Evolutionary conservation across 2,329 filamentous ascomycete species (phyloP).

Genomic region (Biscogniauxia sp.): DNA sequence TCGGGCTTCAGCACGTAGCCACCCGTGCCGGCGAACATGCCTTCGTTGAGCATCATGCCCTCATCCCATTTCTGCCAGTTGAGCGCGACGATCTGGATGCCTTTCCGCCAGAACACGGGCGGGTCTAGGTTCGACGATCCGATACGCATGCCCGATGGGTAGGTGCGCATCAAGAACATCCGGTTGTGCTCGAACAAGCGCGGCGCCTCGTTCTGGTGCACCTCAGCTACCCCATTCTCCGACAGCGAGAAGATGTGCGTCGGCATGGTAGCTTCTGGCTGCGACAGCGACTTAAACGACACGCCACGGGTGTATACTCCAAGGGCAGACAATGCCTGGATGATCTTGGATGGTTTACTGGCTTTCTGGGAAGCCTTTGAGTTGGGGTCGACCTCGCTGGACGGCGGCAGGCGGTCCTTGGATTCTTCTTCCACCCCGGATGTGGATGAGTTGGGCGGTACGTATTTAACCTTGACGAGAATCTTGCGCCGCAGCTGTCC

Average conservation of each 20-base stretch:
- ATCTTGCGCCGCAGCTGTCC: constrained; percentile 73
- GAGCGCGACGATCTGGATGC: constrained; percentile 85
- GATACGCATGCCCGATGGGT: constrained; percentile 79
- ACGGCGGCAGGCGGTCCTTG: constrained; percentile 26
- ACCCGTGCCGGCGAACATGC: constrained; percentile 80
- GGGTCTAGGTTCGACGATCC: constrained; percentile 86
- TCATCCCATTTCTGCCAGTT: constrained; percentile 93
- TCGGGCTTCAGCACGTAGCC: constrained; percentile 85
- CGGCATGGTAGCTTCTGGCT: constrained; percentile 66
- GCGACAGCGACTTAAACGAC: constrained; percentile 74
- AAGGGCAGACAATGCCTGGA: constrained; percentile 69
- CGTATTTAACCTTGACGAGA: constrained; percentile 77
- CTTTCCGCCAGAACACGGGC: constrained; percentile 79
- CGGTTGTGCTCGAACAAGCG: constrained; percentile 78
- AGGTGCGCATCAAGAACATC: constrained; percentile 80
- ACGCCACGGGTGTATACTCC: constrained; percentile 83
- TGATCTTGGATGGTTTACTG: constrained; percentile 61
- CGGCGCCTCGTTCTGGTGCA: constrained; percentile 47
- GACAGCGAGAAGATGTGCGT: constrained; percentile 68
- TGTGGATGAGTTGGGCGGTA: constrained; percentile 38
- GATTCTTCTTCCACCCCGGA: constrained; percentile 29
- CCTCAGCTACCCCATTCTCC: constrained; percentile 62
- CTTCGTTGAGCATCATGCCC: constrained; percentile 94
- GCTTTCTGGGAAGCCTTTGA: constrained; percentile 36
- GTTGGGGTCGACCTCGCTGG: constrained; percentile 31